Percentiles rank a stretch among this genome's conserved stretches.
These are phyloP conservation scores for Angomonas deanei DNA, from an alignment of 208 protist species.

Conservation along the genomic window DNA sequence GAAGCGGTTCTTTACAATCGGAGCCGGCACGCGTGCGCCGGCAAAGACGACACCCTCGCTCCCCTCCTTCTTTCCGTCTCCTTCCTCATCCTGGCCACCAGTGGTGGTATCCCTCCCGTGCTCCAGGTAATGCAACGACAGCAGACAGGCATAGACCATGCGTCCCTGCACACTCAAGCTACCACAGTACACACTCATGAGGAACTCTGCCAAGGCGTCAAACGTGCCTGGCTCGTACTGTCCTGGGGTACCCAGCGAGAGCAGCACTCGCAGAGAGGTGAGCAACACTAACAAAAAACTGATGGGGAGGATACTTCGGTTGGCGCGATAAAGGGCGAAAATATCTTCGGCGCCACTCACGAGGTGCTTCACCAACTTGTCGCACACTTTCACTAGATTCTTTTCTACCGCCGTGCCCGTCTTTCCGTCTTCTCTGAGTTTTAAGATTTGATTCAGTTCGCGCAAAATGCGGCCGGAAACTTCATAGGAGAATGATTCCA, in stretches of 20 bases:
- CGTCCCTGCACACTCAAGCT: slow-evolving; percentile 58
- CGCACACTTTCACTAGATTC: neutral
- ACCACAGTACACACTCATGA: slow-evolving; percentile 48
- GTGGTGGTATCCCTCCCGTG: neutral
- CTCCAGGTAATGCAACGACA: slow-evolving; percentile 61
- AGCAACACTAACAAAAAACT: slow-evolving; percentile 40
- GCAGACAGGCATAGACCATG: slow-evolving; percentile 62
- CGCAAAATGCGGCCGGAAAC: slow-evolving; percentile 21
- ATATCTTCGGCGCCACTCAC: neutral
- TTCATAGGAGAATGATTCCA: slow-evolving; percentile 26
- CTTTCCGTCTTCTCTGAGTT: neutral
- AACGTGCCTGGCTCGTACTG: neutral
- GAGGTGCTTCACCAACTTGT: neutral
- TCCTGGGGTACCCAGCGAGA: neutral
- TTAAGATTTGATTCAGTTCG: slow-evolving; percentile 3
- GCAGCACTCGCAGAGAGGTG: slow-evolving; percentile 17
- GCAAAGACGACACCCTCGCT: slow-evolving; percentile 8
- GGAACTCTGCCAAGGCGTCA: slow-evolving; percentile 6
- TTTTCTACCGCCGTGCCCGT: neutral
- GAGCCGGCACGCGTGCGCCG: slow-evolving; percentile 38
- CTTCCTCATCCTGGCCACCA: neutral
- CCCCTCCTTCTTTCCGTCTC: neutral
- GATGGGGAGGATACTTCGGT: slow-evolving; percentile 13
- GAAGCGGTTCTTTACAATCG: slow-evolving; percentile 49
- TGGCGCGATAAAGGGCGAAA: slow-evolving; percentile 3